Base-by-base conservation (phyloP, 1,284 basidiomycete genomes). In the Trichosporon inkin region DNA sequence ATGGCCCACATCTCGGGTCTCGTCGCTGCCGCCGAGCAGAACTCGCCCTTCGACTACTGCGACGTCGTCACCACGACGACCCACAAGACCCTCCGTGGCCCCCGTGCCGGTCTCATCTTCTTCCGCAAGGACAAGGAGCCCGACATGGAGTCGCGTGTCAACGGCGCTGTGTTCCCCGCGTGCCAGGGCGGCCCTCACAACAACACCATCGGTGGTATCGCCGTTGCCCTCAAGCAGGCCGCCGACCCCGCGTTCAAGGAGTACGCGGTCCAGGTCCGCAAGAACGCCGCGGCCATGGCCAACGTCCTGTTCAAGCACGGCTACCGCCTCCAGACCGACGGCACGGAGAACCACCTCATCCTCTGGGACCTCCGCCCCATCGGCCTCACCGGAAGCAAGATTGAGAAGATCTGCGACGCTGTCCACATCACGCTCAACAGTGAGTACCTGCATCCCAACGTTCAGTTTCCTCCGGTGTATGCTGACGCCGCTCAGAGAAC, bases 181-280 rank as follows among this genome's bases (percentile, higher is more conserved):
- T 99, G 95, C 86, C 96, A 99, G 82, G 96, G 96, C 81, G 96
- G 96, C 56, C 96, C 96, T 54, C 96, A 99, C 84, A 99, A 99
- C 84, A 95, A 98, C 83, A 93, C 96, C 68, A 99, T 99, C 64
- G 95, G 95, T 56, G 92, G 87, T 77, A 85, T 99, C 68, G 94
- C 94, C 58, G 95, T 94, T 19, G 84, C 96, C n/a, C 87, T 99
- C 67, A 88, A 89, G 75, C 96, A 99, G 80, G 96, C 87, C 39
- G 84, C 89, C 67, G 87, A 90, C 75, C 96, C 95, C 11, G 86
- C 85, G 36, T 99, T 90, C 85, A 90, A 91, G 81, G 81, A 83
- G 28, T 99, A 99, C 79, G 96, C 96, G 62, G 88, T 89, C 78
- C 92, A 95, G 80, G 92, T 99, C 74, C 88, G 98, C 70, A 82